Percentiles rank a stretch among this genome's conserved stretches.
These are phyloP conservation scores for Calycina herbarum DNA, from an alignment of 2,329 filamentous ascomycete species.

Conservation along the genomic window DNA sequence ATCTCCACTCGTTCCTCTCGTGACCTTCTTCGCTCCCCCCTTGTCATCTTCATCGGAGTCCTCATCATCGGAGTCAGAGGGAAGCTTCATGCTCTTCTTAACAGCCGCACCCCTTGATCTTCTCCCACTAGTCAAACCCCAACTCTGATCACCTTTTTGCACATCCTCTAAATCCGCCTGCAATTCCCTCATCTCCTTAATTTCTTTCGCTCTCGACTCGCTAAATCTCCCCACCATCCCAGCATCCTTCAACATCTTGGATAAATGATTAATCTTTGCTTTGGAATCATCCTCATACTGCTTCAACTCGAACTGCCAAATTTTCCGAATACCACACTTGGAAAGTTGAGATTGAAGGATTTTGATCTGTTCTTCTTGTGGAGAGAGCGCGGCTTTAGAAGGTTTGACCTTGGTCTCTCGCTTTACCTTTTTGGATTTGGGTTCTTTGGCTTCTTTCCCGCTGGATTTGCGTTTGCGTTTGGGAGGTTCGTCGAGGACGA, in stretches of 20 bases:
- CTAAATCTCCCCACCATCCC: slow-evolving; percentile 92
- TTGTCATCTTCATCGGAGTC: slow-evolving; percentile 30
- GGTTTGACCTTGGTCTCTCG: slow-evolving; percentile 40
- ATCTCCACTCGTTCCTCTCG: slow-evolving; percentile 9
- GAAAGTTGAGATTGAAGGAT: slow-evolving; percentile 80
- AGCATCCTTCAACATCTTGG: slow-evolving; percentile 71
- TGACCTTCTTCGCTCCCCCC: slow-evolving; percentile 15
- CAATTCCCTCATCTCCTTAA: slow-evolving; percentile 84
- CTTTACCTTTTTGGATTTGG: slow-evolving; percentile 37
- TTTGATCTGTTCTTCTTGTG: slow-evolving; percentile 80
- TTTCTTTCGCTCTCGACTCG: slow-evolving; percentile 77
- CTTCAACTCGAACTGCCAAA: slow-evolving; percentile 86
- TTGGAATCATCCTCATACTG: slow-evolving; percentile 67
- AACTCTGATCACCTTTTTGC: slow-evolving; percentile 74
- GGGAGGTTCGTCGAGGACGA: slow-evolving; percentile 72
- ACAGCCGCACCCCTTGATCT: slow-evolving; percentile 34
- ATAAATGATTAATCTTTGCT: slow-evolving; percentile 82
- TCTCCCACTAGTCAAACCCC: slow-evolving; percentile 57
- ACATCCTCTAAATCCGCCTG: slow-evolving; percentile 82
- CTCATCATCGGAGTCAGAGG: slow-evolving; percentile 25
- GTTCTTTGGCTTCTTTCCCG: slow-evolving; percentile 38
- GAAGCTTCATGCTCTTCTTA: slow-evolving; percentile 44
- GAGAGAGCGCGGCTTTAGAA: slow-evolving; percentile 45
- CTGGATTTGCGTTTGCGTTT: slow-evolving; percentile 47
- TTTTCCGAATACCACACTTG: slow-evolving; percentile 89